A percentile compares a stretch with the other conserved stretches of the same genome.
Evolutionary conservation across 371 early-diverging fungal species (phyloP).

Genomic region (Batrachochytrium dendrobatidis): DNA sequence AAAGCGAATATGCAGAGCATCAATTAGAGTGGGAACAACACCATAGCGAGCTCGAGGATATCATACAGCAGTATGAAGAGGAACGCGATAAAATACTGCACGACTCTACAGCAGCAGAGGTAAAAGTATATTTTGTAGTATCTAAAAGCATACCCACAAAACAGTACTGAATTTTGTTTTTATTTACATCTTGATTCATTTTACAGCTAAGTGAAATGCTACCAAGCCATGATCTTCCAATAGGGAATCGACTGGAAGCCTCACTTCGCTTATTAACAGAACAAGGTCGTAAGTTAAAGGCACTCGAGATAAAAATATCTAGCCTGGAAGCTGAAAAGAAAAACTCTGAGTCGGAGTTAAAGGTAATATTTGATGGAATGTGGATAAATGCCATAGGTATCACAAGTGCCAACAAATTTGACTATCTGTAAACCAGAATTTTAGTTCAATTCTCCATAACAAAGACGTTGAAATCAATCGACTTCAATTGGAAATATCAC

Average conservation of each 20-base stretch:
- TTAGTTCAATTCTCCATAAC: slow-evolving; percentile 5
- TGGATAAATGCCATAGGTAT: not conserved
- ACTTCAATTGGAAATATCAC: slow-evolving; percentile 12
- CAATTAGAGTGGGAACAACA: slow-evolving; percentile 35
- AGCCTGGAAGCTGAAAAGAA: slow-evolving; percentile 18
- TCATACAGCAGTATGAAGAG: slow-evolving; percentile 20
- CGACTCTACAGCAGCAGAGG: slow-evolving; percentile 21
- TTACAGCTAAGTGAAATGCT: slow-evolving; percentile 14
- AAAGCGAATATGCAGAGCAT: slow-evolving; percentile 19
- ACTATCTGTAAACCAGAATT: not conserved
- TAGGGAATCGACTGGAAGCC: not conserved
- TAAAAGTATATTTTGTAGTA: no score
- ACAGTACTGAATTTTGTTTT: no score
- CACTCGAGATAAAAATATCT: slow-evolving; percentile 22
- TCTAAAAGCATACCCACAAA: no score
- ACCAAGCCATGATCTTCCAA: not conserved
- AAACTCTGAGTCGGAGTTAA: not conserved
- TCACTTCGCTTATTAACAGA: no score
- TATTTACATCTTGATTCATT: no score
- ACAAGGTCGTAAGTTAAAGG: slow-evolving; percentile 17
- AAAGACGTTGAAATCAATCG: slow-evolving; percentile 16
- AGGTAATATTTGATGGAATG: not conserved
- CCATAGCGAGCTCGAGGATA: slow-evolving; percentile 26
- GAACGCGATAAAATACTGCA: slow-evolving; percentile 32
- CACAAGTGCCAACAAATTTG: not conserved